Evolutionary conservation across 495 filamentous ascomycete species (phyloP), one percentile per base, ranked within the genome.

Genomic region (Neurospora discreta): DNA sequence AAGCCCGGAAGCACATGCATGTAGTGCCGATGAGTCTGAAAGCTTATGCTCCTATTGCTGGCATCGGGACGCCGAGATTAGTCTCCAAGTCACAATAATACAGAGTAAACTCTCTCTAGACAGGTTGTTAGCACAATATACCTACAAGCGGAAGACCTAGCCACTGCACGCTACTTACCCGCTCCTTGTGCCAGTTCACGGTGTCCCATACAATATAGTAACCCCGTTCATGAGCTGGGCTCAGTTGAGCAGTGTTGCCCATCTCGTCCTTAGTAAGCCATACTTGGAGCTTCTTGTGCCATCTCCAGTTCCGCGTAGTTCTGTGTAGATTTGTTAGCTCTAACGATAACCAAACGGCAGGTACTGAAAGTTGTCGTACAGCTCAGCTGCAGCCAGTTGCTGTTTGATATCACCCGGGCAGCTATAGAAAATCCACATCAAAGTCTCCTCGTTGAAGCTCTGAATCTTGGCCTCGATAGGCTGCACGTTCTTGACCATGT

Each of bases 371-470:
- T 4, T 13, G 36, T 70, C 86, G 78, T 82, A 91, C 85, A 98
- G 84, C 79, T 98, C 93, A 44, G 88, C 84, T 2, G 93, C 93
- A 11, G 92, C 94, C 73, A 93, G 80, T 73, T 96, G 91, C 80
- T 98, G 94, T 81, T 93, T 88, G 72, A 92, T 85, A 77, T 97
- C 93, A 40, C 89, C 84, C 3, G 93, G 92, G 81, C 92, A 91
- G 81, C 90, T 93, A 83, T 97, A 98, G 85, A 98, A 98, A 73
- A 98, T 95, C 84, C 90, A 94, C 79, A 98, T 93, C 70, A 98
- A 84, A 0, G 93, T 96, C 79, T 98, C 94, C 72, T 97, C 93
- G 73, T 90, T 91, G 82, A 97, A 96, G 70, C 89, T 91, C 18
- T 85, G 84, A 65, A 97, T 91, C 74, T 94, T 92, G 69, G 88